Conservation (phyloP, 345 rosid genomes). For the Syzygium aromaticum region DNA sequence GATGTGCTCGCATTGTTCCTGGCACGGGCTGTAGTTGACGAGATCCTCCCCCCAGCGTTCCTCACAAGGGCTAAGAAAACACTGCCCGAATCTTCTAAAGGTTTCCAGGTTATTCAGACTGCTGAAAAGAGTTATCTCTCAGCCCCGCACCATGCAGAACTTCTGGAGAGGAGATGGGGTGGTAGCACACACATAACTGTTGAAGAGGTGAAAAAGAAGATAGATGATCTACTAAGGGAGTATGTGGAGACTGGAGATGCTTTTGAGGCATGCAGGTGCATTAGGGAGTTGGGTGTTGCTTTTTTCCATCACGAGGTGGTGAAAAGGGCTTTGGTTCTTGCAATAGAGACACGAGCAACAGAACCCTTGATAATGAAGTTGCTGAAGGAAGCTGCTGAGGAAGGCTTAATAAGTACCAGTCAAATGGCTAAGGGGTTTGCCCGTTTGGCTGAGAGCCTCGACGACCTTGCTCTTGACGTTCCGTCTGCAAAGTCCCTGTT, state of each 20-base stretch:
- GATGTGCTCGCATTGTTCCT: slow-evolving; percentile 86
- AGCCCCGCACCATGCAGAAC: slow-evolving; percentile 99
- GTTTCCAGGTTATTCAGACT: slow-evolving; percentile 71
- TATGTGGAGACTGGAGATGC: slow-evolving; percentile 80
- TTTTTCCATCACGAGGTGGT: slow-evolving; percentile 99
- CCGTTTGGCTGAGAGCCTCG: slow-evolving; percentile 80
- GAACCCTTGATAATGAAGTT: slow-evolving; percentile 64
- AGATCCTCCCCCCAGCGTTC: slow-evolving; percentile 90
- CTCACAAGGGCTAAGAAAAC: slow-evolving; percentile 72
- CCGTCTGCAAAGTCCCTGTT: slow-evolving; percentile 70
- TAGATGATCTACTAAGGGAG: slow-evolving; percentile 74
- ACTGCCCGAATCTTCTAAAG: slow-evolving; percentile 69
- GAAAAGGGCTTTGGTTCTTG: slow-evolving; percentile 84
- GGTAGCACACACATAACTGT: slow-evolving; percentile 90
- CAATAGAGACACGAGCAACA: slow-evolving; percentile 68
- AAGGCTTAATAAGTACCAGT: slow-evolving; percentile 91
- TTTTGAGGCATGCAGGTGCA: slow-evolving; percentile 91
- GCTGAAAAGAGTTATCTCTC: slow-evolving; percentile 94
- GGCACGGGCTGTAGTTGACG: slow-evolving; percentile 96
- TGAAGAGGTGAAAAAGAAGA: slow-evolving; percentile 91
- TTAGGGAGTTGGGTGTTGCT: slow-evolving; percentile 82
- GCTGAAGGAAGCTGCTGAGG: slow-evolving; percentile 86
- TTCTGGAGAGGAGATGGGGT: slow-evolving; percentile 97
- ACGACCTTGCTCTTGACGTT: slow-evolving; percentile 94
- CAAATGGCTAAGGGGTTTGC: slow-evolving; percentile 91